Base-by-base conservation (phyloP, 495 filamentous ascomycete species). In the Aspergillus affinis region DNA sequence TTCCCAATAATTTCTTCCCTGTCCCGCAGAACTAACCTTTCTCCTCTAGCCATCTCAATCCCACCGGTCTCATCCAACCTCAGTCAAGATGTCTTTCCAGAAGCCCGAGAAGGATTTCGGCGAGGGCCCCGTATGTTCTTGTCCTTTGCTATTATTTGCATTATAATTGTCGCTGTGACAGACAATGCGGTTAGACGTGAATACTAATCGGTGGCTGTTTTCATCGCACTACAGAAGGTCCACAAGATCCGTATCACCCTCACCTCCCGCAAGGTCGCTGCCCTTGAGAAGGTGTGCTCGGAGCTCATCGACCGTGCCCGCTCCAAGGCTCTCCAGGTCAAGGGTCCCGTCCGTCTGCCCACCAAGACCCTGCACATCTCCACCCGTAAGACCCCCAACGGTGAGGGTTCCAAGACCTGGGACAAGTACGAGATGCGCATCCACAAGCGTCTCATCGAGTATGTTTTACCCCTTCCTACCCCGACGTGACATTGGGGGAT, bases 331-430 rank as follows among this genome's bases (percentile, higher is more conserved):
- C 90, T 98, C 71, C 91, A 92, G 75, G 91, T 96, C 82, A 97
- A 97, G 86, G 94, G 94, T 74, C 94, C 94, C 75, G 95, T 98
- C 78, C 94, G 94, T 78, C 90, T 98, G 62, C 94, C 94, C 63
- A 98, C 94, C 82, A 97, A 97, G 87, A 89, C 86, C 74, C 87
- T 98, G 69, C 89, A 95, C 84, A 86, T 98, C 84, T 93, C 92
- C 72, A 96, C 92, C 80, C 82, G 90, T 69, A 93, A 93, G 89
- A 97, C 94, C 64, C 94, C 94, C 75, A 94, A 91, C 79, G 94
- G 94, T 88, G 94, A 98, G 86, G 94, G 94, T 81, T 96, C 91
- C 77, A 98, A 98, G 89, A 98, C 94, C 73, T 98, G 94, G 94
- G 94, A 98, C 81, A 88, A 84, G 76, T 98, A 86, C 79, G 95